Percentiles rank a stretch among this genome's conserved stretches.
Evolutionary conservation across 2,329 filamentous ascomycete species (phyloP).

Genomic region (Calonectria hawksworthii): DNA sequence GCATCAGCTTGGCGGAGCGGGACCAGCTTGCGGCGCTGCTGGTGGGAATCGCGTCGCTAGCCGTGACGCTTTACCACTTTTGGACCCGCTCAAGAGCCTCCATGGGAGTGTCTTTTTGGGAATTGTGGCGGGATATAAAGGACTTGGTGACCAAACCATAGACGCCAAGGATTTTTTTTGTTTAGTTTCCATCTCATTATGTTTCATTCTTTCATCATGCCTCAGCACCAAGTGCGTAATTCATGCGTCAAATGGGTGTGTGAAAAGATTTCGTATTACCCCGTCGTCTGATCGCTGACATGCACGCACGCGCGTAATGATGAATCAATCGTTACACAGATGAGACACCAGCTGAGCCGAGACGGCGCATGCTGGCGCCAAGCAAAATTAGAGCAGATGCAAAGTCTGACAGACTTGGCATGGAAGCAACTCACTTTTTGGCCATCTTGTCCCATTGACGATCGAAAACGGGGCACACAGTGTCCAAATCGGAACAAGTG

Average conservation of each 20-base stretch:
- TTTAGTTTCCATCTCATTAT: not conserved
- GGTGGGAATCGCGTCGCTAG: conserved; percentile 12
- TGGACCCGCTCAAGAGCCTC: not conserved
- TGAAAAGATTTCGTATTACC: not conserved
- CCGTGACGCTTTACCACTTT: conserved; percentile 2
- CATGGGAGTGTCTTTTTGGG: too few species aligned
- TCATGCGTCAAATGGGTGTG: not conserved
- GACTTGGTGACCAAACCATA: too few species aligned
- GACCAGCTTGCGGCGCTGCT: conserved; percentile 25
- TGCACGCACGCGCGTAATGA: not conserved
- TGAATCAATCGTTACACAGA: not conserved
- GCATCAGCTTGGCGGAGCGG: conserved; percentile 17
- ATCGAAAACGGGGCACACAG: not conserved
- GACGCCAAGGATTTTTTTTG: too few species aligned
- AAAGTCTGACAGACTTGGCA: not conserved
- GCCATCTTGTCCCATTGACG: not conserved
- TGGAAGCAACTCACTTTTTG: not conserved
- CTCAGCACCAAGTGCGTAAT: not conserved
- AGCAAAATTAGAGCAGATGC: not conserved
- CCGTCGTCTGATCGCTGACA: not conserved
- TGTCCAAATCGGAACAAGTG: not conserved
- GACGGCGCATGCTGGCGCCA: not conserved
- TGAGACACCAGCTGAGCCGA: not conserved
- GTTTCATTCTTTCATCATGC: not conserved
- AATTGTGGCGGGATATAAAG: not conserved